Conservation (phyloP, 108 stramenopile species). For the Cylindrotheca fusiformis region DNA sequence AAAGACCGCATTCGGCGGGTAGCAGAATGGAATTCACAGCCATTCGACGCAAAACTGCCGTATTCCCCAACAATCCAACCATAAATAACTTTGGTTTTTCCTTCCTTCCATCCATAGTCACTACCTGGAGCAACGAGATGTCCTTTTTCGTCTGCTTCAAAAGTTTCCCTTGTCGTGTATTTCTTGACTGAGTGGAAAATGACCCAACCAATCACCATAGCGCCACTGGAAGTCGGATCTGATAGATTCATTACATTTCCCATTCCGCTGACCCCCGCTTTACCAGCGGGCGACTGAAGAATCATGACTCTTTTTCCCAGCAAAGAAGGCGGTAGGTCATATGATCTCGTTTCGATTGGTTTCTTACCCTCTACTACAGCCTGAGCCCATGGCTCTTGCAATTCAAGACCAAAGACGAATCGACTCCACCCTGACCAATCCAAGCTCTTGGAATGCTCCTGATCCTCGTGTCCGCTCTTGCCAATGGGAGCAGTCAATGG, state of each 20-base stretch:
- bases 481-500: slow-evolving; percentile 13
- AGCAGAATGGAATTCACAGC: neutral
- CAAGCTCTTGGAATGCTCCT: slow-evolving; percentile 14
- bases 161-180: slow-evolving; percentile 37
- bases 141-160: slow-evolving; percentile 48
- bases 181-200: slow-evolving; percentile 36
- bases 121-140: slow-evolving; percentile 56
- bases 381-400: slow-evolving; percentile 70
- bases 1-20: slow-evolving; percentile 43
- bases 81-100: slow-evolving; percentile 36
- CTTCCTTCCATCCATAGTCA: slow-evolving; percentile 73
- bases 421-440: slow-evolving; percentile 37
- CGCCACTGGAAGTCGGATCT: neutral
- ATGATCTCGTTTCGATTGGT: slow-evolving; percentile 68
- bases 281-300: slow-evolving; percentile 50
- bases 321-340: slow-evolving; percentile 58
- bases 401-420: slow-evolving; percentile 56
- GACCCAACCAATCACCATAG: slow-evolving; percentile 52
- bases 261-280: slow-evolving; percentile 44
- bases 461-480: neutral
- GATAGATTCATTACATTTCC: slow-evolving; percentile 24
- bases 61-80: slow-evolving; percentile 63
- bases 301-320: slow-evolving; percentile 50
- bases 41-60: slow-evolving; percentile 9
- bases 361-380: slow-evolving; percentile 52